Base-by-base conservation (phyloP, 495 filamentous ascomycete genomes). In the Chaetomium tenue region DNA sequence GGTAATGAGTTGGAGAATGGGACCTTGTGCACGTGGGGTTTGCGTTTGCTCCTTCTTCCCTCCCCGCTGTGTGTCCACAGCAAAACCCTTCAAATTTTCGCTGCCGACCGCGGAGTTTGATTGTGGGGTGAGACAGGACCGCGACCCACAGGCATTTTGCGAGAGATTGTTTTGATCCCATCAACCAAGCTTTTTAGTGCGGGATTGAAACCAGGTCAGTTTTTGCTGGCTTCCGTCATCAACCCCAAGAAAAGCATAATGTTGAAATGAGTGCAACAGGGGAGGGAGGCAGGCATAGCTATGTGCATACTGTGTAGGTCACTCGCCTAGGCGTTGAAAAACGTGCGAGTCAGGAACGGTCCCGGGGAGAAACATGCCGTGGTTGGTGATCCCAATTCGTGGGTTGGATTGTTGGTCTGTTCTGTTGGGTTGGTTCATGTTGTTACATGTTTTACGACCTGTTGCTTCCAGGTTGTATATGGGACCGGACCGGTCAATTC, bases 371-470 rank as follows among this genome's bases (percentile, higher is more conserved):
- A 47, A n/a, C 12, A 33, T 52, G 50, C 25, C 26, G 50, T 58
- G 37, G 56, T 28, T 58, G 56, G 44, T 26, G 20, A 61, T 61
- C 59, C 22, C 46, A 51, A 61, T 52, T 25, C 59, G 15, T 26
- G 18, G 46, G 23, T 22, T 47, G 33, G 13, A 2, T 15, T 44
- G 40, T 44, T 44, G 40, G 40, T 18, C 16, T 18, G 40, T 44
- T 6, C 11, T 37, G 33, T 37, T 37, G 33, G 33, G 25, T 60
- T 39, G 44, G 39, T 23, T 39, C 53, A 40, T 23, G 30, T 56
- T 40, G 30, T 26, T 37, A 37, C 33, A 37, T 7, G 9, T 37
- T 37, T 6, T 8, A 12, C 11, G 33, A 37, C 1, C 9, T 37
- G 30, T 44, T 44, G 40, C 40, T 23, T 23, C n/a, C 46, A 50